Percentiles rank a stretch among this genome's conserved stretches.
Conservation (phyloP, 1,139 yeast genomes). For the Suhomyces kunorum region DNA sequence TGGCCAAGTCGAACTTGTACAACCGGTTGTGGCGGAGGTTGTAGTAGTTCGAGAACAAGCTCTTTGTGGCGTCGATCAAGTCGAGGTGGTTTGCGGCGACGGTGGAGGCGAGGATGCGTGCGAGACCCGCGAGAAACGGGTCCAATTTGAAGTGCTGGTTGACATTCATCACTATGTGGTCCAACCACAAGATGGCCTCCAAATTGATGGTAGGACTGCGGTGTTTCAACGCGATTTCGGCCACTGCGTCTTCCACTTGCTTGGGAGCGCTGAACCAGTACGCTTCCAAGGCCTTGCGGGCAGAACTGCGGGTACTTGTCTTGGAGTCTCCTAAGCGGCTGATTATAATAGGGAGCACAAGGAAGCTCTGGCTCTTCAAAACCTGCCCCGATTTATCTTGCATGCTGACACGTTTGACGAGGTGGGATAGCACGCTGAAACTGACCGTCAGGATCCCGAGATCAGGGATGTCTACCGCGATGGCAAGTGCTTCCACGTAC, state of each 20-base stretch:
- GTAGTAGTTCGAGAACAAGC: conserved; percentile 32
- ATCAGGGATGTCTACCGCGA: conserved; percentile 46
- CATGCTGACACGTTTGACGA: conserved; percentile 72
- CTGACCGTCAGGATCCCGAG: conserved; percentile 48
- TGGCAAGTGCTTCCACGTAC: conserved; percentile 58
- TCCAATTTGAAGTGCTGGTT: conserved; percentile 37
- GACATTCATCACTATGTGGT: conserved; percentile 31
- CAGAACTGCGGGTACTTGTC: conserved; percentile 44
- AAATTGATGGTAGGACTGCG: conserved; percentile 41
- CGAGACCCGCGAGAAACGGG: conserved; percentile 30
- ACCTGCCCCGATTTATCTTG: conserved; percentile 57
- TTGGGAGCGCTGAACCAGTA: conserved; percentile 66
- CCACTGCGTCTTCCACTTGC: conserved; percentile 52
- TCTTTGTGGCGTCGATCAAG: conserved; percentile 19
- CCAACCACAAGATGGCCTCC: conserved; percentile 42
- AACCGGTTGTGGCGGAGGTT: conserved; percentile 29
- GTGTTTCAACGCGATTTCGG: conserved; percentile 53
- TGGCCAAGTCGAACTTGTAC: conserved; percentile 47
- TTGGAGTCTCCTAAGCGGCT: conserved; percentile 53
- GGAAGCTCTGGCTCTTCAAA: conserved; percentile 49
- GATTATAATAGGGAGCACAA: conserved; percentile 59
- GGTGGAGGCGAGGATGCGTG: conserved; percentile 17
- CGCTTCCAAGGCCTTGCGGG: conserved; percentile 60
- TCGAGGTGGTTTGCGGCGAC: conserved; percentile 6
- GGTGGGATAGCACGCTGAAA: conserved; percentile 71